Percentiles rank a stretch among this genome's conserved stretches.
phyloP scores from a whole-genome alignment of 2,329 filamentous ascomycete genomes.

The Xylaria digitata region DNA sequence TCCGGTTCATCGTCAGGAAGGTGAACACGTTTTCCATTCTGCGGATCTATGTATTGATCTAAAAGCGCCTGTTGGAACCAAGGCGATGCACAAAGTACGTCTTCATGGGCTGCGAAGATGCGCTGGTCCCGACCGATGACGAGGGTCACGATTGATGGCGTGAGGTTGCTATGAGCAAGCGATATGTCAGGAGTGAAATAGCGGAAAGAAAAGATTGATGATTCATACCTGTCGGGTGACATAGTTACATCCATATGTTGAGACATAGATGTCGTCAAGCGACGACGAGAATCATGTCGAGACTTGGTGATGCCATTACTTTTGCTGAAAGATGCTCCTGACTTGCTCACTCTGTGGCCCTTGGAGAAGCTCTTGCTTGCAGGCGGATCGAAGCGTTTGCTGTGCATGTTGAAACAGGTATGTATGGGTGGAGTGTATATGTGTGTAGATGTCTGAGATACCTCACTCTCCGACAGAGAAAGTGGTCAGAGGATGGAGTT shows the following conservation, averaged over 20 bases:
- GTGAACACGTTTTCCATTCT: conserved; percentile 75
- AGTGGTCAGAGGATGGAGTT: conserved; percentile 6
- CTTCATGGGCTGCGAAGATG: conserved; percentile 91
- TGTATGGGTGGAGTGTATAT: conserved; percentile 46
- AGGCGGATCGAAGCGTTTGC: conserved; percentile 58
- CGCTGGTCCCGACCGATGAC: conserved; percentile 84
- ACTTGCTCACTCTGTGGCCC: conserved; percentile 61
- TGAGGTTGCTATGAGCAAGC: conserved; percentile 59
- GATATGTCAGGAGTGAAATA: conserved; percentile 28
- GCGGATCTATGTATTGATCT: conserved; percentile 69
- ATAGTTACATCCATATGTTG: conserved; percentile 53
- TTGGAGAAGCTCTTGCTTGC: conserved; percentile 65
- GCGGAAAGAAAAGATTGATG: conserved; percentile 11
- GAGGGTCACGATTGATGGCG: conserved; percentile 80
- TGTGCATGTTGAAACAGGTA: conserved; percentile 55
- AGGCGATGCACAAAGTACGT: conserved; percentile 80
- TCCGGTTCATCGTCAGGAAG: conserved; percentile 89
- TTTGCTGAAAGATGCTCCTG: conserved; percentile 66
- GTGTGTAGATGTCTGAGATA: conserved; percentile 47
- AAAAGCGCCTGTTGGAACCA: conserved; percentile 78
- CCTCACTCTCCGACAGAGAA: conserved; percentile 33
- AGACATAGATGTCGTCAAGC: conserved; percentile 61
- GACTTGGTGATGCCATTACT: conserved; percentile 65
- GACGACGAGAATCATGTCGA: conserved; percentile 63
- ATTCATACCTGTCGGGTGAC: conserved; percentile 58